Evolutionary conservation across 306 rosid genomes (phyloP).

Genomic region (Purshia tridentata): DNA sequence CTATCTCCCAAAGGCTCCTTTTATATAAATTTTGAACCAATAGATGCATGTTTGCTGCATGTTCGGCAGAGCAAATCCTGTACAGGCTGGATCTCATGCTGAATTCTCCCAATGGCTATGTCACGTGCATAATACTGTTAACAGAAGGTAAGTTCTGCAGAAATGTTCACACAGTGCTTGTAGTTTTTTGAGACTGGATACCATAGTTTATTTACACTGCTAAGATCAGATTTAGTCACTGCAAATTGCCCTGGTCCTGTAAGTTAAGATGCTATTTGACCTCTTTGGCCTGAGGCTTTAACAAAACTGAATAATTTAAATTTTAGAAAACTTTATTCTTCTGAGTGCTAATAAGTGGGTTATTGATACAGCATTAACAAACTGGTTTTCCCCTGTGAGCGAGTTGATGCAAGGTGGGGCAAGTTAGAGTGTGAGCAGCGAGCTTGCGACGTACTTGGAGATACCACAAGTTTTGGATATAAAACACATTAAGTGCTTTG

Average conservation of each 20-base stretch:
- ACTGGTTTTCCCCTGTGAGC: slow-evolving; percentile 68
- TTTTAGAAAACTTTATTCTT: neutral
- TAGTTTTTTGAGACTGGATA: neutral
- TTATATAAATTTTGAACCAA: neutral
- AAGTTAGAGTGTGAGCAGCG: slow-evolving; percentile 80
- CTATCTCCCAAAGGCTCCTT: neutral
- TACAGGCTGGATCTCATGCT: slow-evolving; percentile 68
- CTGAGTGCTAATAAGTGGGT: slow-evolving; percentile 3
- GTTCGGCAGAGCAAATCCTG: slow-evolving; percentile 77
- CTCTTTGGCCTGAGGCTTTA: neutral
- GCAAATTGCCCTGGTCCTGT: neutral
- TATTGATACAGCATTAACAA: slow-evolving; percentile 64
- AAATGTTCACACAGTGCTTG: neutral
- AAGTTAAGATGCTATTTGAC: neutral
- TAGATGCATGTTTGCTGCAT: slow-evolving; percentile 11
- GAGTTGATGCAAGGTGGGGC: slow-evolving; percentile 96
- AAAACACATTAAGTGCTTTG: neutral
- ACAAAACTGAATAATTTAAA: neutral
- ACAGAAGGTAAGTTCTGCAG: slow-evolving; percentile 57
- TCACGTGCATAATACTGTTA: slow-evolving; percentile 79
- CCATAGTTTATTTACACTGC: neutral
- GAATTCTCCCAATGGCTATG: slow-evolving; percentile 81
- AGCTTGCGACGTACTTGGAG: slow-evolving; percentile 64
- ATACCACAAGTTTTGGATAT: slow-evolving; percentile 41
- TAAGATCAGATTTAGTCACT: neutral